phyloP scores from a whole-genome alignment of 2,329 filamentous ascomycete species.

The Sclerotinia nivalis region DNA sequence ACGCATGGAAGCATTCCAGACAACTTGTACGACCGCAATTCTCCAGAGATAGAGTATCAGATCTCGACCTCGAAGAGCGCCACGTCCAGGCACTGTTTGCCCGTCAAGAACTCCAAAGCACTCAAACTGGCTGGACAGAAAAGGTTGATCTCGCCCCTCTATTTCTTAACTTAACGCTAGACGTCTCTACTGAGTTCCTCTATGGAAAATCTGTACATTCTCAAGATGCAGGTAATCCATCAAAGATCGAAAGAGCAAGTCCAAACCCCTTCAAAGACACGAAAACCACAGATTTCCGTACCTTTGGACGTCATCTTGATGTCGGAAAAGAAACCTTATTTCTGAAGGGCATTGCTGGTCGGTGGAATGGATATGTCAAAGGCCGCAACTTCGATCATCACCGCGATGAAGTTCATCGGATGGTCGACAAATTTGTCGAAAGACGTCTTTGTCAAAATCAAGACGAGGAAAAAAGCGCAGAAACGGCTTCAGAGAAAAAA shows the following conservation, averaged over 20 bases:
- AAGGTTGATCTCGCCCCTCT: slow-evolving; percentile 63
- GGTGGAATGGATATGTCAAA: background rate
- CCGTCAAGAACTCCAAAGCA: slow-evolving; percentile 14
- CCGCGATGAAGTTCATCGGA: slow-evolving; percentile 5
- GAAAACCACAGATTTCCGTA: slow-evolving; percentile 3
- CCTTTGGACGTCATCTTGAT: slow-evolving; percentile 10
- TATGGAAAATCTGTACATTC: slow-evolving; percentile 51
- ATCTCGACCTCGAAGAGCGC: slow-evolving; percentile 47
- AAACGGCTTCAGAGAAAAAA: slow-evolving; percentile 45
- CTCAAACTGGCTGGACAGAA: slow-evolving; percentile 31
- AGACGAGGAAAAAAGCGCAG: slow-evolving; percentile 26
- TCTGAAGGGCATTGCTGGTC: slow-evolving; percentile 9
- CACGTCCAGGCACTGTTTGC: slow-evolving; percentile 42
- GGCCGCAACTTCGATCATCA: slow-evolving; percentile 7
- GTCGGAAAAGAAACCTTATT: slow-evolving; percentile 11
- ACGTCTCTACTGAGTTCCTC: slow-evolving; percentile 66
- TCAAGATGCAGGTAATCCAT: slow-evolving; percentile 31
- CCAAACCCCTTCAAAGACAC: slow-evolving; percentile 10
- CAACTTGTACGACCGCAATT: slow-evolving; percentile 47
- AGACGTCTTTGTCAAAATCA: slow-evolving; percentile 28
- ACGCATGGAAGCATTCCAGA: slow-evolving; percentile 43
- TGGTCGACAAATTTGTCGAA: slow-evolving; percentile 16
- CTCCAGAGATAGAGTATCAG: slow-evolving; percentile 46
- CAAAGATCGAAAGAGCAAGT: slow-evolving; percentile 24
- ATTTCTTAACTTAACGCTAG: slow-evolving; percentile 65